Evolutionary conservation across 768 basidiomycete genomes (phyloP), one percentile per base, ranked within the genome.

Genomic region (Leccinum uliginosum): DNA sequence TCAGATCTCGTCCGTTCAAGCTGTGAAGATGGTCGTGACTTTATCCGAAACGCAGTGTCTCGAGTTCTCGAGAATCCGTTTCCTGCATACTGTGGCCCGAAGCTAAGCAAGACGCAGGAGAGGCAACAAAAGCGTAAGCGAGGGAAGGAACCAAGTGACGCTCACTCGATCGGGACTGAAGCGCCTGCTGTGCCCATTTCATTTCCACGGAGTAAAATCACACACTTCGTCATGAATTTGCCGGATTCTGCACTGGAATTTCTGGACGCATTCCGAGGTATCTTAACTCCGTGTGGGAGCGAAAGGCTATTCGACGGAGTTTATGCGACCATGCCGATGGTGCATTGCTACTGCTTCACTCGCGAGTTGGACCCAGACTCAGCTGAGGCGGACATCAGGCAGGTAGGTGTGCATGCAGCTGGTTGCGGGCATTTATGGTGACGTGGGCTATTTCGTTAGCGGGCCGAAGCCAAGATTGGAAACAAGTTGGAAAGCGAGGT

Each of bases 191-290:
- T 56, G 19, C 21, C 59, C 4, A 54, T 52, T 19, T 21, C 62
- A 45, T 74, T 71, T 8, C 69, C 76, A 35, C 83, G 89, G 56
- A 76, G 71, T 54, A 74, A 80, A 45, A 84, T 97, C 61, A 74
- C 83, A 12, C 96, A 97, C 68, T 94, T 92, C 67, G 88, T 97
- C n/a, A 96, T 99, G 94, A 99, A 99, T 71, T 78, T 99, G 19
- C 97, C 97, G 3, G 93, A 92, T 62, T 86, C 88, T 24, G 97
- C 95, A 0, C 84, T 98, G 54, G 78, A 82, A 34, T 98, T 98
- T 74, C 78, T 99, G 51, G 89, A 90, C 65, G 91, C 91, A 2
- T 97, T 92, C 76, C 81, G 83, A 4, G 93, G 93, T 1, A 78
- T 89, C 57, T 78, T 91, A 49, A 67, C 73, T 5, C 67, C 76